Evolutionary conservation across 2,329 filamentous ascomycete species (phyloP), one percentile per base, ranked within the genome.

Genomic region (Pestalotiopsis sp.): DNA sequence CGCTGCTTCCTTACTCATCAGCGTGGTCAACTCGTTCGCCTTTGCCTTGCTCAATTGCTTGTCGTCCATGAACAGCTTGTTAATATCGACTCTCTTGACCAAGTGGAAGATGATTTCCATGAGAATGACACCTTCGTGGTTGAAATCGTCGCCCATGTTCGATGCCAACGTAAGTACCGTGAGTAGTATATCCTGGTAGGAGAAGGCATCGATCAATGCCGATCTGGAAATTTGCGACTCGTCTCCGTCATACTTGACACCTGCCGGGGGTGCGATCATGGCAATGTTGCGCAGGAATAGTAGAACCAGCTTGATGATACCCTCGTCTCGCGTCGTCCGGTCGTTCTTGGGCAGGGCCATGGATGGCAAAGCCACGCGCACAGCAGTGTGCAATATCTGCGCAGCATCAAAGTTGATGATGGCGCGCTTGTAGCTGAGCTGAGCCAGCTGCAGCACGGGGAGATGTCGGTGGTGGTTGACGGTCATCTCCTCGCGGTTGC

Each of bases 41-140:
- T 92, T 91, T 49, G 89, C 89, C 66, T 87, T 89, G 70, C 86
- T 88, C 63, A 93, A 83, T 77, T 95, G 89, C 71, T 89, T 85
- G 66, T 96, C 90, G 71, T 92, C 88, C 88, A 97, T 91, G 78
- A 98, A 98, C 2, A 99, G 82, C 77, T 94, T 93, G 69, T 92
- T 88, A 2, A 92, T 86, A 78, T 97, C 91, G 14, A 98, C 90
- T 23, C 95, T 93, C 79, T 98, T 98, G 68, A 98, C 88, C 1
- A 99, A 80, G 74, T 98, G 94, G 80, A 97, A 99, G 36, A 99
- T 82, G 52, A 95, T 93, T 77, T 99, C 96, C 81, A 99, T 88
- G 25, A 98, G 81, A n/a, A 94, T 87, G 1, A 95, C 90, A 77
- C 98, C 95, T 74, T 98, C 94, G 17, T 91, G 90, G 70, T 92